A percentile compares a stretch with the other conserved stretches of the same genome.
Evolutionary conservation across 73 alveolate species (phyloP).

Genomic region (Paramecium sonneborni): DNA sequence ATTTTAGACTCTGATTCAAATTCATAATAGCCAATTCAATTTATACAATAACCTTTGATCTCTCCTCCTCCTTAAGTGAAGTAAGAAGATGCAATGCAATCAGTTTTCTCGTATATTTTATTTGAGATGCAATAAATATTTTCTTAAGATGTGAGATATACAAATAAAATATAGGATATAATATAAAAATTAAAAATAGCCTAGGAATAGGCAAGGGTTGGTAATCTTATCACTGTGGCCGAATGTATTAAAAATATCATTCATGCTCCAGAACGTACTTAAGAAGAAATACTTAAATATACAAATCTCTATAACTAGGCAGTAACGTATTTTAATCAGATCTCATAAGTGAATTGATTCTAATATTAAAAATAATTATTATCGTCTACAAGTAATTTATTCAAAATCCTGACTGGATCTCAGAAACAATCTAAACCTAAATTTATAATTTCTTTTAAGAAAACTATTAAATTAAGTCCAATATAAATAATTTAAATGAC

Average conservation of each 20-base stretch:
- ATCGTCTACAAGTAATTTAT: not conserved
- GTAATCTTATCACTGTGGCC: not conserved
- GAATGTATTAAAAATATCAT: not conserved
- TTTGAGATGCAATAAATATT: not conserved
- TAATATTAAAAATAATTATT: too few relatives aligned
- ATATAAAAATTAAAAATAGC: constrained; percentile 37
- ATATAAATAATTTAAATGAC: too few relatives aligned
- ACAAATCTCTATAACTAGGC: constrained; percentile 9
- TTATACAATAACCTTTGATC: not conserved
- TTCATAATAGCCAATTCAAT: not conserved
- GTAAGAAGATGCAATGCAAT: constrained; percentile 5
- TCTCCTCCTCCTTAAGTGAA: not conserved
- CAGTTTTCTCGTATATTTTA: not conserved
- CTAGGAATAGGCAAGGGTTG: constrained; percentile 23
- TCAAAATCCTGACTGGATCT: not conserved
- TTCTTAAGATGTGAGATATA: not conserved
- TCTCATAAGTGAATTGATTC: not conserved
- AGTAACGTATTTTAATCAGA: not conserved
- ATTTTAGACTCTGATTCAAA: not conserved
- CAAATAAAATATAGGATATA: constrained; percentile 20
- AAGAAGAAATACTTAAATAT: constrained; percentile 1
- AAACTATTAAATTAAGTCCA: too few relatives aligned
- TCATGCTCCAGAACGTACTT: not conserved
- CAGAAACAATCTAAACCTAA: too few relatives aligned
- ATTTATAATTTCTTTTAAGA: too few relatives aligned